A percentile compares a stretch with the other conserved stretches of the same genome.
Evolutionary conservation across 352 stramenopile genomes (phyloP).

Genomic region (Pythium brassicae): DNA sequence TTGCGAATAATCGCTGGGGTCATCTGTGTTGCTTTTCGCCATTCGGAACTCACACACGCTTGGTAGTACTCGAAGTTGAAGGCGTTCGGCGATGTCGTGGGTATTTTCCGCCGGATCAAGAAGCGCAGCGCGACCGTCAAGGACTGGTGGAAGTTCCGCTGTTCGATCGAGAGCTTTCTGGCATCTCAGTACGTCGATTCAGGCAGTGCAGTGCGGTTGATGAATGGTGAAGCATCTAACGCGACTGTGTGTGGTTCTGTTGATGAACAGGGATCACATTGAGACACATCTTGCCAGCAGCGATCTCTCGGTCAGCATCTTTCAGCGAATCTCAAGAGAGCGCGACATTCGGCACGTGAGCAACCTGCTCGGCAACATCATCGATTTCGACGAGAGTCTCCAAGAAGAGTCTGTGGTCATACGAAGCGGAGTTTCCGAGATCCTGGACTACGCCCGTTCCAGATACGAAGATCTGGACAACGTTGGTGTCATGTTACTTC

Average conservation of each 20-base stretch:
- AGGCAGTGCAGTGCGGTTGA: background rate
- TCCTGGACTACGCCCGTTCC: constrained; percentile 56
- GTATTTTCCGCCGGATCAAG: constrained; percentile 63
- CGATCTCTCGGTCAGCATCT: constrained; percentile 21
- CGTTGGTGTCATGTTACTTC: constrained; percentile 17
- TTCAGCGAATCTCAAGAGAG: constrained; percentile 30
- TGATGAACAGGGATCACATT: constrained; percentile 23
- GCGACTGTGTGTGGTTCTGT: constrained; percentile 1
- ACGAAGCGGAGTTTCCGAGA: constrained; percentile 62
- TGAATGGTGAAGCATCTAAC: background rate
- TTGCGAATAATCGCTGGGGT: background rate
- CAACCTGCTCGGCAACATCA: constrained; percentile 80
- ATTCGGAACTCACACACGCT: background rate
- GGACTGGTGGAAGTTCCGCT: constrained; percentile 64
- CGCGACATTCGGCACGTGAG: constrained; percentile 47
- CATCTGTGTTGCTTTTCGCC: constrained; percentile 3
- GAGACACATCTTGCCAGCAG: constrained; percentile 3
- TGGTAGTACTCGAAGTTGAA: constrained; percentile 55
- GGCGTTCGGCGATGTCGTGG: constrained; percentile 54
- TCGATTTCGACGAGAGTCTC: constrained; percentile 78
- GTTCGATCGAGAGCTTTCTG: constrained; percentile 59
- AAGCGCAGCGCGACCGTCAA: constrained; percentile 50
- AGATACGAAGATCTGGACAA: constrained; percentile 85
- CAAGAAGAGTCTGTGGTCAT: constrained; percentile 62
- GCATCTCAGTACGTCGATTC: constrained; percentile 39